These are phyloP conservation scores for Cladochytrium replicatum DNA, from an alignment of 192 early-diverging fungal genomes.

Conservation along the genomic window DNA sequence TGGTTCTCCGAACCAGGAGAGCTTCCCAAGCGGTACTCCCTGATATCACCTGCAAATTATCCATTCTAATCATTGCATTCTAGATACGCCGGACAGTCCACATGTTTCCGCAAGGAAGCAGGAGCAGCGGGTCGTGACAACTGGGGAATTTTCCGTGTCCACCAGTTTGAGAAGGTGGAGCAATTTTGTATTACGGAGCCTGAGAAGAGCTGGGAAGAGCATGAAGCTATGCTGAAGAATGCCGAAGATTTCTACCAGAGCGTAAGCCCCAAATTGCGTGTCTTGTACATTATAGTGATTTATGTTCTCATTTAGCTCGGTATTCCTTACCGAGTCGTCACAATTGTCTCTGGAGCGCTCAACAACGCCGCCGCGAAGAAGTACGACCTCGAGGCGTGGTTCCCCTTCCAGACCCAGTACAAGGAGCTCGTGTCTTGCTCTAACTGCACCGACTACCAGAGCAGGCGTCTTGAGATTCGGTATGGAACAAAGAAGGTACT, in stretches of 20 bases:
- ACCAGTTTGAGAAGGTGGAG: constrained; percentile 99
- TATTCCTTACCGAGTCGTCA: constrained; percentile 87
- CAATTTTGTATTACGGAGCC: constrained; percentile 95
- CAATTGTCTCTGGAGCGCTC: constrained; percentile 93
- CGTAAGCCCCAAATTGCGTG: constrained; percentile 16
- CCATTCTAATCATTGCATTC: constrained; percentile 1
- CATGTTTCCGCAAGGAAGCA: constrained; percentile 99
- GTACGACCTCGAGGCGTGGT: constrained; percentile 99
- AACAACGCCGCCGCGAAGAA: constrained; percentile 99
- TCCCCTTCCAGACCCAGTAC: constrained; percentile 96
- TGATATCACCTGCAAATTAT: constrained; percentile 44
- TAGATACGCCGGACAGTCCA: constrained; percentile 92
- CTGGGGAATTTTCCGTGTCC: constrained; percentile 98
- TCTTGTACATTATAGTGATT: constrained; percentile 3
- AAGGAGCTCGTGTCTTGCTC: constrained; percentile 98
- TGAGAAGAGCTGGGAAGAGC: constrained; percentile 98
- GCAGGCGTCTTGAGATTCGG: constrained; percentile 85
- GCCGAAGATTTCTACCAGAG: constrained; percentile 91
- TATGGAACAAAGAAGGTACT: constrained; percentile 84
- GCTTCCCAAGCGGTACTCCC: constrained; percentile 66
- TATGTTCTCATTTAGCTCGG: constrained; percentile 51
- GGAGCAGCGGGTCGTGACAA: constrained; percentile 95
- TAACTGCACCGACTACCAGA: constrained; percentile 99
- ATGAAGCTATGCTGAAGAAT: constrained; percentile 85
- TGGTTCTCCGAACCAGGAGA: constrained; percentile 92